phyloP scores from a whole-genome alignment of 2,329 filamentous ascomycete genomes.

The Colletotrichum musicola region DNA sequence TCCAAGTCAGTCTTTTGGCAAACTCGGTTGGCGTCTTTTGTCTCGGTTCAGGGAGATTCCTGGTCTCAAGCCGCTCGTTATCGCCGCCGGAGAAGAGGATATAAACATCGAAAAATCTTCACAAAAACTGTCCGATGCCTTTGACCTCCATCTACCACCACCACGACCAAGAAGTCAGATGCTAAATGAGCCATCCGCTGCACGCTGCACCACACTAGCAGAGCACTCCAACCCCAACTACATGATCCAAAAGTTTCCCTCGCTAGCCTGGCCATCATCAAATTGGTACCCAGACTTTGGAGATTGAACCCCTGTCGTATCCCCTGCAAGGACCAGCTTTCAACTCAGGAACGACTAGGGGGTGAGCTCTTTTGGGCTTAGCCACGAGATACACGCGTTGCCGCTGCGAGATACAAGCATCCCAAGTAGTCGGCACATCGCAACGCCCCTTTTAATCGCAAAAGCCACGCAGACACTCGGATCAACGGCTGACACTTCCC shows the following conservation, averaged over 20 bases:
- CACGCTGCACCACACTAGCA: background rate
- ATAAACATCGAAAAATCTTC: too few species aligned
- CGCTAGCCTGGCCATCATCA: slow-evolving; percentile 31
- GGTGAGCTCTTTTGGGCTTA: slow-evolving; percentile 5
- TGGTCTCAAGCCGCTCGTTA: background rate
- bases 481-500: background rate
- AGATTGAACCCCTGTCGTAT: slow-evolving; percentile 26
- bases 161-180: slow-evolving; percentile 14
- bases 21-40: slow-evolving; percentile 2
- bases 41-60: background rate
- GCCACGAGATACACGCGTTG: background rate
- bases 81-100: background rate
- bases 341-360: slow-evolving; percentile 29
- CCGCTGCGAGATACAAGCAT: slow-evolving; percentile 18
- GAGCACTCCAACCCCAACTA: slow-evolving; percentile 5
- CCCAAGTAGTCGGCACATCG: slow-evolving; percentile 29
- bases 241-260: slow-evolving; percentile 15
- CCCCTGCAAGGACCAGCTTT: slow-evolving; percentile 27
- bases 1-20: background rate
- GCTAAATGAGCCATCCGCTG: slow-evolving; percentile 12
- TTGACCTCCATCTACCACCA: too few species aligned
- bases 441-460: slow-evolving; percentile 22
- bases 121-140: too few species aligned
- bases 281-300: slow-evolving; percentile 36
- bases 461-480: slow-evolving; percentile 18